These are phyloP conservation scores for Cladophialophora bantiana DNA, from an alignment of 2,329 filamentous ascomycete species.

Conservation along the genomic window DNA sequence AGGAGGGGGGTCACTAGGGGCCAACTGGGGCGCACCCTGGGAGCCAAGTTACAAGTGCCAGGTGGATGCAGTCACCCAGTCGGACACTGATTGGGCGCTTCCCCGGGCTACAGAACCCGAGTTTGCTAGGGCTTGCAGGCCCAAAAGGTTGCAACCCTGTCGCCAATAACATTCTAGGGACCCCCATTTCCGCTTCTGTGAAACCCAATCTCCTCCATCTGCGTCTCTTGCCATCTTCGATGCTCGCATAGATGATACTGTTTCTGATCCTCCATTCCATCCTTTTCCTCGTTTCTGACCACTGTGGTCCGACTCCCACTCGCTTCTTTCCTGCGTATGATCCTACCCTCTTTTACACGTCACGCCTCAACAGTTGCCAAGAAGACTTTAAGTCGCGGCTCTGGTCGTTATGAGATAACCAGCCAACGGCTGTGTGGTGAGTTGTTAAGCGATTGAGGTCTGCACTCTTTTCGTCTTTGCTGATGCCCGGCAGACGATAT, in stretches of 20 bases:
- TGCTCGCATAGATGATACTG: neutral
- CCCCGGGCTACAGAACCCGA: neutral
- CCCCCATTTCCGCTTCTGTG: slow-evolving; percentile 1
- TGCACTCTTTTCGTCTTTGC: slow-evolving; percentile 10
- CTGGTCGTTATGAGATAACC: slow-evolving; percentile 22
- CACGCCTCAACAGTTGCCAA: slow-evolving; percentile 27
- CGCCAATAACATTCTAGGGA: neutral
- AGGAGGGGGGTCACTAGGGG: neutral
- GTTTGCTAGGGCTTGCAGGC: neutral
- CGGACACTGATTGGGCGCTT: slow-evolving; percentile 3
- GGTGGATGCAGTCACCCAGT: neutral
- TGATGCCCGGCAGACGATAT: slow-evolving; percentile 65
- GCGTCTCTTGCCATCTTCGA: neutral
- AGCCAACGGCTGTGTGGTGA: slow-evolving; percentile 30
- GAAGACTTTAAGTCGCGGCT: slow-evolving; percentile 6
- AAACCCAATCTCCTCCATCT: neutral
- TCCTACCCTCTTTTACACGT: slow-evolving; percentile 23
- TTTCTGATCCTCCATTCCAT: slow-evolving; percentile 48
- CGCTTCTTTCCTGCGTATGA: slow-evolving; percentile 26
- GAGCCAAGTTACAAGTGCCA: neutral
- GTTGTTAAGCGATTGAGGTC: slow-evolving; percentile 5
- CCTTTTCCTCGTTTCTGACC: neutral
- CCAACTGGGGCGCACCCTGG: neutral
- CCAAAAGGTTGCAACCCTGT: neutral
- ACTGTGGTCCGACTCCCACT: neutral